phyloP scores from a whole-genome alignment of 257 asterid species.

The Vinca minor region DNA sequence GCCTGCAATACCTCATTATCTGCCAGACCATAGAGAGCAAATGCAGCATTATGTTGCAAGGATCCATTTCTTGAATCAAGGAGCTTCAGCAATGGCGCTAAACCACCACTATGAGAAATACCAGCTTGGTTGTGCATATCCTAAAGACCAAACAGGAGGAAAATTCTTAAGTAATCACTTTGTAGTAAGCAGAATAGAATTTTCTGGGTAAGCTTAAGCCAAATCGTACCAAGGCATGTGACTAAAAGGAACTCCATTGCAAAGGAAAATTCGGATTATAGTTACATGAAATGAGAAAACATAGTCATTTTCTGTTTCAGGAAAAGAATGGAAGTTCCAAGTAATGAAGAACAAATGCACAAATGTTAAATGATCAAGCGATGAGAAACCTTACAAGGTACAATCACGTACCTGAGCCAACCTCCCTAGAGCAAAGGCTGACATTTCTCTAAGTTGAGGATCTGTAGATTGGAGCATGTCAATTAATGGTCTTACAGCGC shows the following conservation, averaged over 20 bases:
- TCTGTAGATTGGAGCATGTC: conserved; percentile 93
- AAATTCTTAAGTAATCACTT: neutral
- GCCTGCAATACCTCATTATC: conserved; percentile 71
- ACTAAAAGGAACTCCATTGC: neutral
- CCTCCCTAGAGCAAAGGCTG: conserved; percentile 98
- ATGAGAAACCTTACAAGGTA: conserved; percentile 1
- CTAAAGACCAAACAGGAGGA: conserved; percentile 24
- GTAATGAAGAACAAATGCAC: neutral
- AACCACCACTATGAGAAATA: conserved; percentile 90
- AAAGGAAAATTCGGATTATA: neutral
- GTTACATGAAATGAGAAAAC: neutral
- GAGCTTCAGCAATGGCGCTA: conserved; percentile 72
- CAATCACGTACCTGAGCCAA: conserved; percentile 71
- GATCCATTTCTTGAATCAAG: conserved; percentile 94
- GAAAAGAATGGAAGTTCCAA: neutral
- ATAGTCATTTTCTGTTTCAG: neutral
- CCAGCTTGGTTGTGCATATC: conserved; percentile 98
- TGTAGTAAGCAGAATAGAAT: neutral
- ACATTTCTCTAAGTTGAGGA: conserved; percentile 94
- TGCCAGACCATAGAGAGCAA: conserved; percentile 97
- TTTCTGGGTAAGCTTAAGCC: neutral
- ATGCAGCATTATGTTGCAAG: conserved; percentile 97
- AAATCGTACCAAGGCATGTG: neutral
- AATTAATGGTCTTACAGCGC: conserved; percentile 90
- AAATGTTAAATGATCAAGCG: conserved; percentile 9